A percentile compares a stretch with the other conserved stretches of the same genome.
Conservation (phyloP, 2,329 filamentous ascomycete genomes). For the Xenoacremonium recifei region DNA sequence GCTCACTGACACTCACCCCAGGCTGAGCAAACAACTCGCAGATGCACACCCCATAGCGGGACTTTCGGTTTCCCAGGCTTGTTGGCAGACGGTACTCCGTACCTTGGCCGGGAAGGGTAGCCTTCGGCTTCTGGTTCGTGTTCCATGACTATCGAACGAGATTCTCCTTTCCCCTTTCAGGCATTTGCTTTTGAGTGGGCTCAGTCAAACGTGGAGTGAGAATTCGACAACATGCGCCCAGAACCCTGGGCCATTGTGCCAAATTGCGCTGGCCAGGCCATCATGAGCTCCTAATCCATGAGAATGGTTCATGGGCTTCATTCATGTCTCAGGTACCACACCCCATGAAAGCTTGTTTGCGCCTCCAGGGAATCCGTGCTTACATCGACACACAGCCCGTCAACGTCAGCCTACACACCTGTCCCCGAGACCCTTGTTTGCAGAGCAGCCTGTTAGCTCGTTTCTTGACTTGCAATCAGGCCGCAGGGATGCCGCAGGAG, state of each 20-base stretch:
- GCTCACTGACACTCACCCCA: constrained; percentile 14
- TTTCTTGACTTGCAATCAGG: no score
- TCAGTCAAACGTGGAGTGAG: no score
- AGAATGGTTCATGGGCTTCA: constrained; percentile 14
- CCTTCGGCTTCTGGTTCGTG: not conserved
- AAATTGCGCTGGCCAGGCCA: no score
- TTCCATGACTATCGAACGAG: not conserved
- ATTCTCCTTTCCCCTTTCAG: not conserved
- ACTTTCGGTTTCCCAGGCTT: constrained; percentile 20
- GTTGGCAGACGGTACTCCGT: constrained; percentile 4
- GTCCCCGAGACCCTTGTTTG: no score
- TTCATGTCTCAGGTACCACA: constrained; percentile 18
- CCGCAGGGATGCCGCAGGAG: no score
- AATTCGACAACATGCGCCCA: no score
- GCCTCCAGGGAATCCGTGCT: no score
- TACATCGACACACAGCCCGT: no score
- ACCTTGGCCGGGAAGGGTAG: constrained; percentile 5
- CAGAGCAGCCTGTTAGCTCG: no score
- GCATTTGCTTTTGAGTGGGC: constrained; percentile 4
- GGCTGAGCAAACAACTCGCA: constrained; percentile 18
- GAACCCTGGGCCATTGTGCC: no score
- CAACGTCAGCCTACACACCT: no score
- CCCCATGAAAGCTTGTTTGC: constrained; percentile 8
- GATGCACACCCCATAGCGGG: constrained; percentile 15
- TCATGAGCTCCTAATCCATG: constrained; percentile 10